Evolutionary conservation across 2,329 filamentous ascomycete species (phyloP).

Genomic region (Aspergillus sp.): DNA sequence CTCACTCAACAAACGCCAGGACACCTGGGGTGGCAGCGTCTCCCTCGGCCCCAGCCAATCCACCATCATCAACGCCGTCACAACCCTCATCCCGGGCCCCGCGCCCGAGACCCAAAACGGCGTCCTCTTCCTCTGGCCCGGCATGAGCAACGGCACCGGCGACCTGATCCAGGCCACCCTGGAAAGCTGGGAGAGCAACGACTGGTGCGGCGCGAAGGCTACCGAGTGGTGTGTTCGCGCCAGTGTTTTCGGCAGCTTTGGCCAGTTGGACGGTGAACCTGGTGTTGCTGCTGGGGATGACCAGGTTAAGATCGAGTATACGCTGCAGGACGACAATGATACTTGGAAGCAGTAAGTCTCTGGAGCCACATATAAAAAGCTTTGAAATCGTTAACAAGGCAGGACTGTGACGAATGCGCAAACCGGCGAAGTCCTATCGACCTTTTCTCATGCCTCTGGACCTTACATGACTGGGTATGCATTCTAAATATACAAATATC

Average conservation of each 20-base stretch:
- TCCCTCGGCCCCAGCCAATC: constrained; percentile 41
- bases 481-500: too few species aligned
- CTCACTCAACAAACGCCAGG: constrained; percentile 19
- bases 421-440: constrained; percentile 34
- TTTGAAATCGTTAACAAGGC: neutral
- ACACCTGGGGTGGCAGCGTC: constrained; percentile 40
- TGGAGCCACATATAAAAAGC: too few species aligned
- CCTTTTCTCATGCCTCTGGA: constrained; percentile 36
- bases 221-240: constrained; percentile 46
- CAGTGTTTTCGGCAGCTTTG: constrained; percentile 44
- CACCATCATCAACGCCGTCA: constrained; percentile 41
- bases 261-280: constrained; percentile 35
- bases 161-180: constrained; percentile 46
- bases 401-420: constrained; percentile 35
- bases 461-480: constrained; percentile 37
- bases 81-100: constrained; percentile 42
- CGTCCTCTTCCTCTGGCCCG: constrained; percentile 45
- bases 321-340: constrained; percentile 23
- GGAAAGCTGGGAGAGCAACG: constrained; percentile 43
- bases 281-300: constrained; percentile 24
- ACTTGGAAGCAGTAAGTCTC: constrained; percentile 32
- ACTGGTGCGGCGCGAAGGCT: constrained; percentile 41
- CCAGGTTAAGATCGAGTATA: constrained; percentile 34
- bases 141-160: constrained; percentile 48
- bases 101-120: constrained; percentile 41